Base-by-base conservation (phyloP, 352 stramenopile genomes). In the Pelagophyceae sp. region DNA sequence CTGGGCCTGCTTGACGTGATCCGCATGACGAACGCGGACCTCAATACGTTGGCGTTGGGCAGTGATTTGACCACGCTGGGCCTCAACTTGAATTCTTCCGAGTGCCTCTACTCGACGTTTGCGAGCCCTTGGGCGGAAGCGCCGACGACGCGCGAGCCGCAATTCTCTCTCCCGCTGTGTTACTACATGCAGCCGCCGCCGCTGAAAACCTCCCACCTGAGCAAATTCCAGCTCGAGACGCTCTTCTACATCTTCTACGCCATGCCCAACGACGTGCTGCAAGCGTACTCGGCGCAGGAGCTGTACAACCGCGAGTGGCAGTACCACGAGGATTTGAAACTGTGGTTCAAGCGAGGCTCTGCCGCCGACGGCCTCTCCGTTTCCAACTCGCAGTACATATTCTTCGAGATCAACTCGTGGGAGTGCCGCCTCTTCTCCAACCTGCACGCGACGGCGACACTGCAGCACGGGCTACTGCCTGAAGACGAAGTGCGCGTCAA, bases 201-300 rank as follows among this genome's bases (percentile, higher is more conserved):
- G 72, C 88, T 99, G 71, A 98, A 98, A 88, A 96, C 93, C 69
- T 95, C 92, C 76, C 94, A 99, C 81, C 64, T 72, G 64, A 72
- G 31, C 64, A 98, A 98, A 85, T 98, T 99, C 84, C 91, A 98
- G 80, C 85, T 98, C 64, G 95, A 98, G 88, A 99, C 95, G 74
- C 87, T 99, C 32, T 98, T 99, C 86, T 98, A 98, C 87, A 96
- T 98, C 81, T 99, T 99, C 85, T 99, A 99, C 86, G 92, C 92
- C 74, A 94, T 99, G 87, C 95, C 96, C 63, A 95, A 97, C 87
- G 96, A 99, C 84, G 90, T 96, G 3, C 85, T 98, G 71, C 95
- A 99, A 85, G 86, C 88, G 6, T 91, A 90, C 72, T 82, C 88
- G 72, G 90, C 90, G 20, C 86, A 92, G 79, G 89, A 94, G 78